Evolutionary conservation across 305 asterid genomes (phyloP).

Genomic region (Fraxinus sp.): DNA sequence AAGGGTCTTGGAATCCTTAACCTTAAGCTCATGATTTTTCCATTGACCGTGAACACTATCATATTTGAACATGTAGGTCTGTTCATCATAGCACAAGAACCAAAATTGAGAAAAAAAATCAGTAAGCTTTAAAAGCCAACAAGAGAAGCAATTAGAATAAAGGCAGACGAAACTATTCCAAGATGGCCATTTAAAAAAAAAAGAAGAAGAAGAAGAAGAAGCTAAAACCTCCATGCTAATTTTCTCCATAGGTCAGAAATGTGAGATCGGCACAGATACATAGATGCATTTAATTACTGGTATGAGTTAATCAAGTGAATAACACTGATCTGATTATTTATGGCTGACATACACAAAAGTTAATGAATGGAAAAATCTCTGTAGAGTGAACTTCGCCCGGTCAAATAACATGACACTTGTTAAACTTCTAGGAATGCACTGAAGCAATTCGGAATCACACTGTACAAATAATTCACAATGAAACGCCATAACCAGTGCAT

Average conservation of each 20-base stretch:
- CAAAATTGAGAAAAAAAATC: not conserved
- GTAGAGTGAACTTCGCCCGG: not conserved
- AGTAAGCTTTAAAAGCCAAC: not conserved
- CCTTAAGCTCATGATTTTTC: conserved; percentile 59
- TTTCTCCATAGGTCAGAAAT: not conserved
- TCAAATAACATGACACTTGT: not conserved
- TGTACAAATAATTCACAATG: not conserved
- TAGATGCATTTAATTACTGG: not conserved
- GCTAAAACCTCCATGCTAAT: not conserved
- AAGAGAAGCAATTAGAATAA: not conserved
- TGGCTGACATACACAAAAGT: not conserved
- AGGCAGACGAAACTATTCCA: not conserved
- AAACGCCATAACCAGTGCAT: not conserved
- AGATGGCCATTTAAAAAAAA: not conserved
- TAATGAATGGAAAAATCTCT: not conserved
- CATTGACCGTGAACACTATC: conserved; percentile 85
- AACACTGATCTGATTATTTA: not conserved
- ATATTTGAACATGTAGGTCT: conserved; percentile 67
- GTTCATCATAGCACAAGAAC: not conserved
- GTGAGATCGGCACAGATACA: not conserved
- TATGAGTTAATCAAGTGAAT: not conserved
- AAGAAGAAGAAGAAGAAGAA: not conserved
- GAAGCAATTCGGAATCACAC: not conserved
- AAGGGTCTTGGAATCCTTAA: conserved; percentile 77
- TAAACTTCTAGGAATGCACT: not conserved